These are phyloP conservation scores for Castanopsis chinensis DNA, from an alignment of 306 rosid species.

Conservation along the genomic window DNA sequence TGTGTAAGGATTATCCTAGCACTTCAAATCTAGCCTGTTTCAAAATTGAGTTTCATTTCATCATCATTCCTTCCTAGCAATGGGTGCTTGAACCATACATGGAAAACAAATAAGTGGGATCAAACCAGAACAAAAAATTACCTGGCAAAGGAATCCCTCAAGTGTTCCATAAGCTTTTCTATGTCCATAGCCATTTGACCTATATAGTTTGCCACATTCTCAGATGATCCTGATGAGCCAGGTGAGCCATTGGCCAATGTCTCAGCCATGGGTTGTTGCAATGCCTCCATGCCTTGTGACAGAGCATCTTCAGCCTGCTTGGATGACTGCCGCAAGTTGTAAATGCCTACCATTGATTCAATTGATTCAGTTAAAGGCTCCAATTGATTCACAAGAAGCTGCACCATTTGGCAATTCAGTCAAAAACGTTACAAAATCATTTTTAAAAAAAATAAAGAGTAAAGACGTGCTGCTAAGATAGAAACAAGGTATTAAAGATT, in stretches of 20 bases:
- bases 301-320: conserved; percentile 94
- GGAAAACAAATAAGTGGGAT: neutral
- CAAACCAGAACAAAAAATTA: too few relatives aligned
- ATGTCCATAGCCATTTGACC: conserved; percentile 90
- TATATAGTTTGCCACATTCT: conserved; percentile 87
- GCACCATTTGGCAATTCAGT: conserved; percentile 14
- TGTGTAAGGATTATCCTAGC: neutral
- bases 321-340: conserved; percentile 84
- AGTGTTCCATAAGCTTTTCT: too few relatives aligned
- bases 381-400: conserved; percentile 80
- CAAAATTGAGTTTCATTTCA: neutral
- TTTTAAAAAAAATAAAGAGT: too few relatives aligned
- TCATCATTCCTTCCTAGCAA: neutral
- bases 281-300: conserved; percentile 94
- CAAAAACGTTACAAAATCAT: too few relatives aligned
- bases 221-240: conserved; percentile 61
- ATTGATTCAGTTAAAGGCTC: conserved; percentile 85
- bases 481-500: neutral
- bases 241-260: conserved; percentile 78
- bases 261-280: conserved; percentile 88
- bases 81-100: neutral
- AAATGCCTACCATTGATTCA: conserved; percentile 71
- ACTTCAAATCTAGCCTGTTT: neutral
- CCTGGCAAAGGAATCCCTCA: too few relatives aligned
- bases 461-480: neutral